Evolutionary conservation across 495 filamentous ascomycete species (phyloP).

Genomic region (Penicillium nucicola): DNA sequence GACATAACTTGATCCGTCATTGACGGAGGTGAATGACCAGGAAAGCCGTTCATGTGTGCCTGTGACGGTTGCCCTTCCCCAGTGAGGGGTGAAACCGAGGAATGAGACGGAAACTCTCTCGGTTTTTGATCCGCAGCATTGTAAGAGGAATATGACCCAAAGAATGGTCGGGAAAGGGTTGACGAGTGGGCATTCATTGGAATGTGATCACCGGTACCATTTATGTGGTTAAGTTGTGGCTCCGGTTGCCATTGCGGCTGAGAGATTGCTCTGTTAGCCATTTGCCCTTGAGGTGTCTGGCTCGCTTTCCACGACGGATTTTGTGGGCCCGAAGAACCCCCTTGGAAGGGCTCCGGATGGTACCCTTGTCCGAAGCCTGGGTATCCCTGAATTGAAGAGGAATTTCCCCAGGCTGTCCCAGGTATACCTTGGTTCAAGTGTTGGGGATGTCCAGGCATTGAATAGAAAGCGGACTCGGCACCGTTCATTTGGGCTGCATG

Average conservation of each 20-base stretch:
- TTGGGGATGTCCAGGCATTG: neutral
- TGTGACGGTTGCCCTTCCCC: neutral
- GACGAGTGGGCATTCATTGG: neutral
- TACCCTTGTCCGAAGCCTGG: neutral
- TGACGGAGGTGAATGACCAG: neutral
- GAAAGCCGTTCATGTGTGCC: neutral
- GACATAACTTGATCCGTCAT: neutral
- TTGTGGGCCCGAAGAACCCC: neutral
- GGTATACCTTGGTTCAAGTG: neutral
- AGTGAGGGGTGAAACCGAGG: constrained; percentile 1
- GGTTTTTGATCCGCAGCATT: constrained; percentile 5
- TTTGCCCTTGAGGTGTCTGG: constrained; percentile 11
- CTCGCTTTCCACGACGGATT: neutral
- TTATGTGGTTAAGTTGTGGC: neutral
- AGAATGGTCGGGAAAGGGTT: constrained; percentile 2
- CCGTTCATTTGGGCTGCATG: neutral
- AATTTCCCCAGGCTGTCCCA: neutral
- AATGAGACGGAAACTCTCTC: neutral
- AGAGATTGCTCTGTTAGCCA: constrained; percentile 47
- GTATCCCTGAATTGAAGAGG: neutral
- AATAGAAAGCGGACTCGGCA: neutral
- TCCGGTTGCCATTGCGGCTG: constrained; percentile 25
- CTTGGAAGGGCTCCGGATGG: neutral
- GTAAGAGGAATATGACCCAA: constrained; percentile 4
- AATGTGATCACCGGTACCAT: neutral